phyloP scores from a whole-genome alignment of 768 basidiomycete genomes.

The Boletus fagicola region DNA sequence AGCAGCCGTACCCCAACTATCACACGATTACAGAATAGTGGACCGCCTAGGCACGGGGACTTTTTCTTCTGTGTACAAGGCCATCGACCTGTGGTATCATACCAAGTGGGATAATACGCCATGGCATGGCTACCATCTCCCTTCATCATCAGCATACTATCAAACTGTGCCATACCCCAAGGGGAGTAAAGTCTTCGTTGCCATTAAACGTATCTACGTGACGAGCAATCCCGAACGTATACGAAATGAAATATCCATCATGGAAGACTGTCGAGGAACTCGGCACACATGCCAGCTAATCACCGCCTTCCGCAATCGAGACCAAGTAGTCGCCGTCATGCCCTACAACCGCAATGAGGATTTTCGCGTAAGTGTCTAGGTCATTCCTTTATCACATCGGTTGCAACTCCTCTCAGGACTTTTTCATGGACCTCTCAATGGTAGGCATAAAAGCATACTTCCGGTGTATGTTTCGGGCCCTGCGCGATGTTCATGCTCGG shows the following conservation, averaged over 20 bases:
- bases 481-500: constrained; percentile 84
- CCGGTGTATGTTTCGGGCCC: constrained; percentile 84
- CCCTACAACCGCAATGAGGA: constrained; percentile 92
- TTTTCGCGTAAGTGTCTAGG: constrained; percentile 70
- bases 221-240: constrained; percentile 93
- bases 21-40: constrained; percentile 68
- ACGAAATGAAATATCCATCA: constrained; percentile 86
- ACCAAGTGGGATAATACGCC: constrained; percentile 71
- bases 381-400: not conserved
- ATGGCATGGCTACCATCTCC: constrained; percentile 69
- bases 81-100: constrained; percentile 75
- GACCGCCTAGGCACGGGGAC: constrained; percentile 96
- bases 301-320: constrained; percentile 85
- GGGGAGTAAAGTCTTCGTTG: constrained; percentile 71
- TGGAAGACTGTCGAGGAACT: constrained; percentile 82
- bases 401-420: constrained; percentile 51
- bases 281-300: constrained; percentile 91
- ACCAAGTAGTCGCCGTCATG: constrained; percentile 93
- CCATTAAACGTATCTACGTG: constrained; percentile 95
- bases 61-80: constrained; percentile 99
- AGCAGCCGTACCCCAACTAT: constrained; percentile 62
- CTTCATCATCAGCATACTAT: constrained; percentile 61
- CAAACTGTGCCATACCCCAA: constrained; percentile 47
- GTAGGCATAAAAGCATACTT: constrained; percentile 82
- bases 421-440: constrained; percentile 71